Conservation (phyloP, 106 monocot genomes). For the Apostasia ramifera region DNA sequence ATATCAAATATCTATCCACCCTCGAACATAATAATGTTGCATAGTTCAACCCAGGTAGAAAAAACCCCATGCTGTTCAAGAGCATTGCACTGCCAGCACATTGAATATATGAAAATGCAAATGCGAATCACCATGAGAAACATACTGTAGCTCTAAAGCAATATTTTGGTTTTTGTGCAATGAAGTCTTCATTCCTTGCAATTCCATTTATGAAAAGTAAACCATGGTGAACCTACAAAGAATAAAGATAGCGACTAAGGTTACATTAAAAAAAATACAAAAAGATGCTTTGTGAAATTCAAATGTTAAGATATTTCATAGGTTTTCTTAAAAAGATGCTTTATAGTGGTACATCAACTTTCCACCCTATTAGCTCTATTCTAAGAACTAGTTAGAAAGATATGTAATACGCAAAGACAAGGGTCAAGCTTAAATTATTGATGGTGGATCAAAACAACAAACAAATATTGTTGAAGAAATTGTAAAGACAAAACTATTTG, state of each 20-base stretch:
- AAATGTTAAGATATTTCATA: no score
- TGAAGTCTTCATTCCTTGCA: slow-evolving; percentile 14
- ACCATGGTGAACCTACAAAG: slow-evolving; percentile 14
- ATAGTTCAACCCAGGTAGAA: neutral
- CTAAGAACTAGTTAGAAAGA: no score
- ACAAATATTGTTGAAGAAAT: no score
- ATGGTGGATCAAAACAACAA: no score
- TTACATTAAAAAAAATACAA: neutral
- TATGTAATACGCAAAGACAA: no score
- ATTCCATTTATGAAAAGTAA: slow-evolving; percentile 20
- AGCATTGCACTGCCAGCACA: slow-evolving; percentile 11
- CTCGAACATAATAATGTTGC: no score
- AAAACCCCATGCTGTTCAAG: slow-evolving; percentile 31
- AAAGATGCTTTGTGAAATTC: no score
- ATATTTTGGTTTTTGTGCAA: slow-evolving; percentile 8
- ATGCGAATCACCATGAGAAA: neutral
- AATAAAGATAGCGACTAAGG: neutral
- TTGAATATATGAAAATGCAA: neutral
- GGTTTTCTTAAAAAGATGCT: no score
- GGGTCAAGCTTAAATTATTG: no score
- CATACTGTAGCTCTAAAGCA: slow-evolving; percentile 14
- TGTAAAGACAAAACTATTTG: no score
- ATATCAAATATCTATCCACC: neutral
- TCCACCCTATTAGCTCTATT: no score
- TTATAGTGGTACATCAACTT: no score